Base-by-base conservation (phyloP, 2,329 filamentous ascomycete genomes). In the Colletotrichum cordylinicola region DNA sequence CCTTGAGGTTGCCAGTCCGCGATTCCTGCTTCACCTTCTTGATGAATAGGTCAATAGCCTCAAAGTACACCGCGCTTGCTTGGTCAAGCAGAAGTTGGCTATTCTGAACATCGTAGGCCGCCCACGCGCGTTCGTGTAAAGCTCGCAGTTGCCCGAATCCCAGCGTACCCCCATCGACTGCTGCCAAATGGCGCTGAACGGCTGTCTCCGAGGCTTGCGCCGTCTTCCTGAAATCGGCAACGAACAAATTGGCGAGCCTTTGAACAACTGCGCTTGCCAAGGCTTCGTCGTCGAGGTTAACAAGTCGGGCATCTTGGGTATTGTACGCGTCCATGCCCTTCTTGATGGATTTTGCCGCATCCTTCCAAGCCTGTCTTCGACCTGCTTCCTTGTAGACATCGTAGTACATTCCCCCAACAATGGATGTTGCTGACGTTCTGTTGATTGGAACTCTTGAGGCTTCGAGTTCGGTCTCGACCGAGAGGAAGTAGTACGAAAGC, bases 391-490 rank as follows among this genome's bases (percentile, higher is more conserved):
- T 18, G 16, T 10, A 18, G 16, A 9, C 4, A 43, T 43, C 16
- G 16, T 43, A n/a, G 8, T 9, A n/a, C 37, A 18, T 43, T 43
- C 0, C 16, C 18, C 2, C 8, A 43, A 18, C 8, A 43, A 18
- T 43, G 8, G 0, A 2, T 43, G 37, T 2, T 43, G 37, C 16
- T 43, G 37, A 43, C 8, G 37, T 18, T 8, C 16, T 43, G 37
- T 43, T 16, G 8, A 43, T 43, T 18, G 8, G 16, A 43, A 24
- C 16, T 18, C 0, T 16, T 15, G 37, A 39, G 16, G 15, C 8
- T 9, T 39, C 16, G 16, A 39, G 0, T 0, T 18, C 15, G 8
- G 16, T 39, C 4, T 39, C 8, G 8, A 9, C 1, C 16, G 8
- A 39, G 37, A 39, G 37, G 16, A 2, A 39, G 37, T 8, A 39